Evolutionary conservation across 345 rosid genomes (phyloP).

Genomic region (Sonneratia alba): DNA sequence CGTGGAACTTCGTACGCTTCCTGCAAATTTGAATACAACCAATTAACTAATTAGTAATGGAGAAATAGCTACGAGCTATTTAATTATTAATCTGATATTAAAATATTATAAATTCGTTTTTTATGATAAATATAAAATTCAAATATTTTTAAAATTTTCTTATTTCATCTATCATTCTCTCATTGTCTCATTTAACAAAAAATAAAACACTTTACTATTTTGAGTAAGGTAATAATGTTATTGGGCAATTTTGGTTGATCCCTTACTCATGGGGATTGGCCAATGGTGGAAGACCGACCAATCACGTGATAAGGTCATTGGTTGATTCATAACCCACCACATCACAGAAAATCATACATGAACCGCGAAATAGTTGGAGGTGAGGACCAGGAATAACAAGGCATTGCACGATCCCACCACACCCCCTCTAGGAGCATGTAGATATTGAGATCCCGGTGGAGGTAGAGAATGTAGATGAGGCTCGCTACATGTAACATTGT

Average conservation of each 20-base stretch:
- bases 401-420: neutral
- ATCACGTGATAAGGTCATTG: neutral
- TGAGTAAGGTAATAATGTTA: neutral
- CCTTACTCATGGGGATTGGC: neutral
- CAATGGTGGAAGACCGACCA: neutral
- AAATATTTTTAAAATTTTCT: too few relatives aligned
- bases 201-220: neutral
- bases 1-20: constrained; percentile 65
- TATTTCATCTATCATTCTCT: too few relatives aligned
- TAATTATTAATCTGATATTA: too few relatives aligned
- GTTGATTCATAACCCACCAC: neutral
- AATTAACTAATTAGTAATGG: neutral
- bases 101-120: too few relatives aligned
- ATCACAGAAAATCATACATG: neutral
- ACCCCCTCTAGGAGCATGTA: neutral
- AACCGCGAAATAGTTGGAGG: neutral
- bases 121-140: too few relatives aligned
- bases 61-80: too few relatives aligned
- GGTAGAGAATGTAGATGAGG: neutral
- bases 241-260: neutral
- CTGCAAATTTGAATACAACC: constrained; percentile 19
- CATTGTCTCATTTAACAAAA: too few relatives aligned
- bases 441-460: neutral
- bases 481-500: too few relatives aligned
- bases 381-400: neutral